Base-by-base conservation (phyloP, 371 early-diverging fungal species). In the Thermomucor indicae-seudaticae region DNA sequence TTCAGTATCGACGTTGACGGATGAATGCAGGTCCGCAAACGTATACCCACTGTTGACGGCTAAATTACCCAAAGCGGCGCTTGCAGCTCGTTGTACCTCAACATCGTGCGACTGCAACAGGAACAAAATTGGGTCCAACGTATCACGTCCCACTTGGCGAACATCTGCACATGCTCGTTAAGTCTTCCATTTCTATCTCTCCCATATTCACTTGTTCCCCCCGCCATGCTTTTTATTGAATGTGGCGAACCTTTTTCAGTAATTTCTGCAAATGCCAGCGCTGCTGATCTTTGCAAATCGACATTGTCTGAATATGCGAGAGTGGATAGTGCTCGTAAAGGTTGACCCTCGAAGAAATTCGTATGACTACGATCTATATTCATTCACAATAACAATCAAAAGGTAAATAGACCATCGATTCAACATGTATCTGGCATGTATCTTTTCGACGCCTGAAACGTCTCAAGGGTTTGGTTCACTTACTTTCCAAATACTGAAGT, bases 221-320 rank as follows among this genome's bases (percentile, higher is more conserved):
- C 35, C 32, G 6, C 27, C 12, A 40, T 51, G 3, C 17, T 19
- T 6, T 35, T 17, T 5, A 22, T 29, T 57, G n/a, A n/a, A n/a
- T n/a, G n/a, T n/a, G n/a, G n/a, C n/a, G n/a, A n/a, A 83, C 84
- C 84, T 70, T 84, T 86, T 62, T 93, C 95, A 6, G 93, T 91
- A 34, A 93, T 86, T 71, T 95, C 94, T 35, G 91, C 93, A 75
- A 93, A 95, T 1, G 92, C 92, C 43, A 92, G 70, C 19, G 95
- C 93, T 1, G 93, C 94, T 14, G 92, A 92, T 38, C 92, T 73
- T 64, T 92, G 91, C 40, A 92, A 63, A 55, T 90, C 92, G 17
- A 92, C 81, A 60, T 90, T 89, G 49, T 89, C 88, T 16, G 92
- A 91, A 70, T 83, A 90, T 6, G 91, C 88, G 22, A 94, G 67